Conservation (phyloP, 2,329 filamentous ascomycete genomes). For the Fonsecaea multimorphosa region DNA sequence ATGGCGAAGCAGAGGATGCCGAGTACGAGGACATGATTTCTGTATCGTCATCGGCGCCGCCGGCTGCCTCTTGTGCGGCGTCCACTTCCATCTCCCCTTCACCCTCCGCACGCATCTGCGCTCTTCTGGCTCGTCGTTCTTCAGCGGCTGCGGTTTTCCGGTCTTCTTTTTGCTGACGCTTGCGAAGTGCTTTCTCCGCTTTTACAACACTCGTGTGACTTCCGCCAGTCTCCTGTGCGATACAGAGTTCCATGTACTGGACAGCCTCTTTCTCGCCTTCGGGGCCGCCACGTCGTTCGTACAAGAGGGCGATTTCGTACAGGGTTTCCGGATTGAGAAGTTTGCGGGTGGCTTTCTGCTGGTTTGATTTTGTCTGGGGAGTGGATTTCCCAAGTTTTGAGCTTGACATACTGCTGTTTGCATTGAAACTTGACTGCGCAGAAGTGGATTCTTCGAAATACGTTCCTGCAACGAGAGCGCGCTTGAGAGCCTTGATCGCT, state of each 20-base stretch:
- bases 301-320: slow-evolving; percentile 86
- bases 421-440: slow-evolving; percentile 40
- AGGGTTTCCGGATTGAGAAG: slow-evolving; percentile 89
- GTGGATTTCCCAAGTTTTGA: slow-evolving; percentile 12
- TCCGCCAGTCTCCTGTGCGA: slow-evolving; percentile 86
- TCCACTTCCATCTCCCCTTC: slow-evolving; percentile 17
- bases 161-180: slow-evolving; percentile 29
- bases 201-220: slow-evolving; percentile 44
- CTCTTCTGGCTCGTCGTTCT: slow-evolving; percentile 24
- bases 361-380: slow-evolving; percentile 21
- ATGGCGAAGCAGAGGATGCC: not conserved
- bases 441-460: slow-evolving; percentile 72
- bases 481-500: slow-evolving; percentile 92
- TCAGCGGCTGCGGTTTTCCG: slow-evolving; percentile 24
- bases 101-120: slow-evolving; percentile 21
- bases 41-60: slow-evolving; percentile 47
- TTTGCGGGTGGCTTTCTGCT: slow-evolving; percentile 41
- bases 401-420: slow-evolving; percentile 24
- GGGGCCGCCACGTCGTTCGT: slow-evolving; percentile 70
- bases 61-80: slow-evolving; percentile 41
- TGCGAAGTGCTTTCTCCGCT: slow-evolving; percentile 30
- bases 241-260: slow-evolving; percentile 91
- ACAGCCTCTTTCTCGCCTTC: slow-evolving; percentile 80
- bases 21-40: slow-evolving; percentile 34
- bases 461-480: slow-evolving; percentile 84